phyloP scores from a whole-genome alignment of 768 basidiomycete species.

The Hirschioporus abietinus region DNA sequence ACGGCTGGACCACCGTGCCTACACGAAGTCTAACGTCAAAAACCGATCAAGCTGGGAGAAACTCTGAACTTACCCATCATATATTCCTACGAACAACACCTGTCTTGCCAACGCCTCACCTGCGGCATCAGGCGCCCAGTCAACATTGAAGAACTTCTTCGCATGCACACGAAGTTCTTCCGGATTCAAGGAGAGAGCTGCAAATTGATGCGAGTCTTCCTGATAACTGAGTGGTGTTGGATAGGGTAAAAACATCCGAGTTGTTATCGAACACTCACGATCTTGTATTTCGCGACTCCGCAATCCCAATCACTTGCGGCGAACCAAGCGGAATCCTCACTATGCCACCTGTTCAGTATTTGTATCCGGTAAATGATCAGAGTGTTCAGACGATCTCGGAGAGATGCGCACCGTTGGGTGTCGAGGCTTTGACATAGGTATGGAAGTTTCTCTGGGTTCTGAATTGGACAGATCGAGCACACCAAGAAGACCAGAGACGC shows the following conservation, averaged over 20 bases:
- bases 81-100: slow-evolving; percentile 83
- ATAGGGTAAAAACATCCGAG: slow-evolving; percentile 12
- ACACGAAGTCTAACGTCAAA: slow-evolving; percentile 10
- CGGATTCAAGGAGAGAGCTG: slow-evolving; percentile 69
- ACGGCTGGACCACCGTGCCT: slow-evolving; percentile 93
- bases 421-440: slow-evolving; percentile 1
- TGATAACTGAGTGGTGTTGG: slow-evolving; percentile 56
- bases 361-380: slow-evolving; percentile 9
- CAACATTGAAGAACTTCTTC: slow-evolving; percentile 52
- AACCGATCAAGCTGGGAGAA: not conserved
- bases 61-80: slow-evolving; percentile 68
- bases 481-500: not conserved
- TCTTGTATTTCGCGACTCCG: slow-evolving; percentile 70
- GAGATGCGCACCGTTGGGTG: not conserved
- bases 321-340: slow-evolving; percentile 68
- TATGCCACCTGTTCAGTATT: slow-evolving; percentile 41
- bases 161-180: slow-evolving; percentile 65
- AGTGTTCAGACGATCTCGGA: not conserved
- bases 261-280: slow-evolving; percentile 27
- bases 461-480: not conserved
- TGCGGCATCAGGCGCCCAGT: slow-evolving; percentile 65
- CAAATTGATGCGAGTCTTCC: slow-evolving; percentile 81
- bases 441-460: slow-evolving; percentile 1
- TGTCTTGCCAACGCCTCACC: slow-evolving; percentile 61
- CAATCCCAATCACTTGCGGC: slow-evolving; percentile 73